Base-by-base conservation (phyloP, 768 basidiomycete species). In the Pleurotus eryngii region DNA sequence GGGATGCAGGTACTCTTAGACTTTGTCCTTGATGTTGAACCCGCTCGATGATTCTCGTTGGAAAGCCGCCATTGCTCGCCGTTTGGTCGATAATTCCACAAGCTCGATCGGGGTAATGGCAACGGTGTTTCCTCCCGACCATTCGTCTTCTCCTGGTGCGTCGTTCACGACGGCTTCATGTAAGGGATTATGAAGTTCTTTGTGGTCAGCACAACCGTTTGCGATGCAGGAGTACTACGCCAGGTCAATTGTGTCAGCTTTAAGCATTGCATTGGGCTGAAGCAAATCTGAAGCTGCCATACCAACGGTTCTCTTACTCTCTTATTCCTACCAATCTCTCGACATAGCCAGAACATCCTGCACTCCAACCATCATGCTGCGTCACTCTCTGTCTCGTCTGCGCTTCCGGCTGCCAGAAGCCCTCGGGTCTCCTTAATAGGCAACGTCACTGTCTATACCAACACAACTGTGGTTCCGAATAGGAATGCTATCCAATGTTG, bases 181-280 rank as follows among this genome's bases (percentile, higher is more conserved):
- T 17, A 18, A 18, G n/a, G 20, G 4, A 30, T 49, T 24, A 43
- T 27, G 9, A 22, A 15, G 27, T 9, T 24, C 56, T 43, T 35
- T 17, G 26, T 39, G 35, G 17, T 18, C 65, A 79, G 81, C 72
- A 8, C 70, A 76, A 59, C 77, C 81, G 0, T 81, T 81, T 64
- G 67, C 76, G 4, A 68, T 83, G 48, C 80, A 81, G 64, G 81
- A 82, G 65, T 83, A 82, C 62, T 82, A 81, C 60, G 80, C 80
- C 45, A 70, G 67, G 69, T 65, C 54, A 35, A 57, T 18, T 27
- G 20, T 15, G 15, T 24, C 30, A 11, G 46, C 40, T 14, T 45
- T 43, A 39, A 15, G 39, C 37, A 38, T 18, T n/a, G 27, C 27
- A 46, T 45, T 2, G 4, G n/a, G 35, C 42, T 5, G 12, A 53